Base-by-base conservation (phyloP, 257 asterid genomes). In the Cinchona pubescens region DNA sequence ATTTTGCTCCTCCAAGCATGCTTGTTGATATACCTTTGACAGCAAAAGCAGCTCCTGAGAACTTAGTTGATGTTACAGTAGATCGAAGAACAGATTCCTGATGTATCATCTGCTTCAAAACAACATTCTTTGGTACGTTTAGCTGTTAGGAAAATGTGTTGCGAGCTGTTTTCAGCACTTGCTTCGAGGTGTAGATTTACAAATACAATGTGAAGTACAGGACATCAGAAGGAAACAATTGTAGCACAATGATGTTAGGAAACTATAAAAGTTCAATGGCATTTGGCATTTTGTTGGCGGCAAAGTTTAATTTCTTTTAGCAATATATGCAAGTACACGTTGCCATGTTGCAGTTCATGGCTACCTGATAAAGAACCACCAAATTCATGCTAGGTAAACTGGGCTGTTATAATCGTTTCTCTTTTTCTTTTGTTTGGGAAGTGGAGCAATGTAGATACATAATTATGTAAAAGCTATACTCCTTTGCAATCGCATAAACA, bases 1-100 rank as follows among this genome's bases (percentile, higher is more conserved):
- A 95, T 80, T 95, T 92, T 73, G 96, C 99, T 58, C 96, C 99
- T 82, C 90, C 96, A 76, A 90, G 81, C 85, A 79, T 79, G 88
- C 96, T 90, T 30, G 82, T 95, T 78, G 98, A 92, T 81, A 78
- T 90, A 78, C 95, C 97, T 72, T 66, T 75, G 75, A 75, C 92
- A 9, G 60, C 86, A 29, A 94, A 90, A 88, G 79, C 91, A 59
- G 78, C 77, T 55, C 78, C 91, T 7, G 88, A 89, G 72, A 87
- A 79, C 71, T 40, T 78, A 62, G 80, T 84, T 21, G 89, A 87
- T 85, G 92, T 82, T 72, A 83, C 96, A 56, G 87, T 82, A 69
- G 96, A 94, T 73, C 87, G 86, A 84, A 87, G 71, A 85, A 67
- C 94, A 51, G 81, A 84, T 80, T 87, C 95, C 45, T 87, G 88